Base-by-base conservation (phyloP, 2,329 filamentous ascomycete species). In the Cyphellophora europaea region DNA sequence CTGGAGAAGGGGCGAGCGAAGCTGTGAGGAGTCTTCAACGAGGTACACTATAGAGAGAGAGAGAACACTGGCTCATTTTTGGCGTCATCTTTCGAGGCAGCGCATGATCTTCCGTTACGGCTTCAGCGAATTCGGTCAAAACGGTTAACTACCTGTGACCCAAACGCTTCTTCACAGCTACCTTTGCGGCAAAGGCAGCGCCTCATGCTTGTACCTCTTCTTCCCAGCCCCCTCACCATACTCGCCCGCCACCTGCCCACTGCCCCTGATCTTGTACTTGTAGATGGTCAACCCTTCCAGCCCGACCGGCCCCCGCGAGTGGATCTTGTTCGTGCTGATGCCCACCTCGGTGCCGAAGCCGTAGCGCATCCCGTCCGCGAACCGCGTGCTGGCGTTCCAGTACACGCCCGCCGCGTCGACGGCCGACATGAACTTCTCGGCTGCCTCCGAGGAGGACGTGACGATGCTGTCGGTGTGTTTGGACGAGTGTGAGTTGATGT, bases 311-410 rank as follows among this genome's bases (percentile, higher is more conserved):
- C 91, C 91, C 33, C 91, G 71, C 2, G 85, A 83, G 57, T 98
- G 91, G 45, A 98, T 94, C 68, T 96, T 98, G 68, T 95, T 98
- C 32, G 91, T 98, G 64, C 84, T 93, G 61, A 98, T 96, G 36
- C 91, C 91, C 15, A 98, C 91, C 63, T 98, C 91, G 0, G 91
- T 96, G 31, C 91, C 91, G 61, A 98, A 98, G 5, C 91, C 91
- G 57, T 93, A 96, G 27, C 91, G 74, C 82, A 93, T 95, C 5
- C 91, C 91, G 57, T 98, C 91, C 5, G 88, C 87, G 63, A 98
- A 89, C 33, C 91, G 76, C 6, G 86, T 94, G 15, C 85, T 93
- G 5, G 87, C 84, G 57, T 98, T 98, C 87, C 89, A 95, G 69
- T 93, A 98, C 12, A 89, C 88, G 34, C 88, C 89, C 0, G 87